Evolutionary conservation across 192 early-diverging fungal species (phyloP).

Genomic region (Phlyctochytrium planicorne): DNA sequence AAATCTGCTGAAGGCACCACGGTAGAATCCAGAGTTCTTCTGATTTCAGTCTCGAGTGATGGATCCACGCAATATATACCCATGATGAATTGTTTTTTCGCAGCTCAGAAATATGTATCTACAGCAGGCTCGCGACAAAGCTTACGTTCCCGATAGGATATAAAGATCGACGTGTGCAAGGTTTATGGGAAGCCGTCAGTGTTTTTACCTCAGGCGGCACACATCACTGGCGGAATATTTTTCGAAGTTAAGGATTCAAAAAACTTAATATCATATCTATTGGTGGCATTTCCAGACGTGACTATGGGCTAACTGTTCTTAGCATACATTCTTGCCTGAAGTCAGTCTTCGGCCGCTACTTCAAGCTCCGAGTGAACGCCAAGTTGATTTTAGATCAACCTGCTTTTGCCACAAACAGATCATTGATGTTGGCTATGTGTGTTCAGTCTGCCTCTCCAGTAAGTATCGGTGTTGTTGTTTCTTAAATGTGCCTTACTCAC

Average conservation of each 20-base stretch:
- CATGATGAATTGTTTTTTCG: slow-evolving; percentile 98
- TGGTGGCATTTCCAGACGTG: slow-evolving; percentile 57
- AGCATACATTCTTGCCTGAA: slow-evolving; percentile 81
- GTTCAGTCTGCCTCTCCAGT: slow-evolving; percentile 96
- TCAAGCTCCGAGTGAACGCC: slow-evolving; percentile 69
- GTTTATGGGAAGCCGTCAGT: slow-evolving; percentile 73
- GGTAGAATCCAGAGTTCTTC: slow-evolving; percentile 75
- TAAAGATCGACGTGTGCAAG: slow-evolving; percentile 90
- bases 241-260: slow-evolving; percentile 65
- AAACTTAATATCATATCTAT: slow-evolving; percentile 79
- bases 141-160: slow-evolving; percentile 50
- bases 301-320: neutral
- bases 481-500: too few species aligned
- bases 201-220: slow-evolving; percentile 90
- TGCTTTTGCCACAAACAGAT: slow-evolving; percentile 97
- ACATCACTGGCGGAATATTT: slow-evolving; percentile 86
- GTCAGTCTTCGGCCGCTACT: slow-evolving; percentile 70
- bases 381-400: slow-evolving; percentile 90
- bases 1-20: slow-evolving; percentile 52
- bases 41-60: slow-evolving; percentile 86
- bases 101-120: slow-evolving; percentile 82
- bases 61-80: slow-evolving; percentile 87
- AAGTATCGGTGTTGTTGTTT: slow-evolving; percentile 25
- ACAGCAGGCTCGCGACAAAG: neutral
- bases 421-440: slow-evolving; percentile 94